Conservation (phyloP, 371 early-diverging fungal species). For the Haplosporangium sp. region DNA sequence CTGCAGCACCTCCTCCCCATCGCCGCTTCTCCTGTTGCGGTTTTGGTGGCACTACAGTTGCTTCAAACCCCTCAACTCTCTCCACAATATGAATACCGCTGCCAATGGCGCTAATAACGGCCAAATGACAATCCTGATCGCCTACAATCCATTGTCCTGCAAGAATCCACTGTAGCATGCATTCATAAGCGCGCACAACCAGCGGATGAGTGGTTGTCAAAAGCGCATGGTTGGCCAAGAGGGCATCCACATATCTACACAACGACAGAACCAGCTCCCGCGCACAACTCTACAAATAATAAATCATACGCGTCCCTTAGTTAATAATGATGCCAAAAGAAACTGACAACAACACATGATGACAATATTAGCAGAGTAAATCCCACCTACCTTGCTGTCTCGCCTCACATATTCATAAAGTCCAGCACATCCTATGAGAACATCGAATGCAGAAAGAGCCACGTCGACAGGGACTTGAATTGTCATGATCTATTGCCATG, state of each 20-base stretch:
- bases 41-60: slow-evolving; percentile 30
- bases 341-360: neutral
- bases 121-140: slow-evolving; percentile 74
- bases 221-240: slow-evolving; percentile 55
- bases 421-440: slow-evolving; percentile 72
- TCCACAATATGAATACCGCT: slow-evolving; percentile 77
- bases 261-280: slow-evolving; percentile 77
- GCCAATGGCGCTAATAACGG: slow-evolving; percentile 75
- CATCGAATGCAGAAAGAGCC: slow-evolving; percentile 75
- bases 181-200: slow-evolving; percentile 80
- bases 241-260: slow-evolving; percentile 76
- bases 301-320: no score
- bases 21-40: slow-evolving; percentile 49
- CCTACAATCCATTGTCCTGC: slow-evolving; percentile 80
- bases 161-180: slow-evolving; percentile 80
- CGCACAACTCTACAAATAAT: slow-evolving; percentile 66
- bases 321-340: neutral
- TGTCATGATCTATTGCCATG: slow-evolving; percentile 62
- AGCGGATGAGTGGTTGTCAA: slow-evolving; percentile 63
- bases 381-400: slow-evolving; percentile 70
- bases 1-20: slow-evolving; percentile 43
- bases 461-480: slow-evolving; percentile 77
- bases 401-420: slow-evolving; percentile 75
- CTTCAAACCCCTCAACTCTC: slow-evolving; percentile 59
- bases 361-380: neutral